Base-by-base conservation (phyloP, 345 rosid genomes). In the Turritis glabra region DNA sequence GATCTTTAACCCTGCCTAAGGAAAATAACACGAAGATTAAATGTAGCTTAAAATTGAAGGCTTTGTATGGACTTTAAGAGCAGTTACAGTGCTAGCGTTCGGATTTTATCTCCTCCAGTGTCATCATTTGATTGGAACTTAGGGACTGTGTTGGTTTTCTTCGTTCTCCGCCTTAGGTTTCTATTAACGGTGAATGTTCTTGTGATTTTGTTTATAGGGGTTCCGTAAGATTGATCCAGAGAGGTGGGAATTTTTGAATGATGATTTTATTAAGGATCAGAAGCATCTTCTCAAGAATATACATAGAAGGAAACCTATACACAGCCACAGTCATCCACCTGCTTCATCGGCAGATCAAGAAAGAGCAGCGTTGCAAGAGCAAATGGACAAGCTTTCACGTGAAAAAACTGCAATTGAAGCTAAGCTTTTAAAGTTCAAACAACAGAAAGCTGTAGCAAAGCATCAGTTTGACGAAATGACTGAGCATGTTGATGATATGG, bases 211-310 rank as follows among this genome's bases (percentile, higher is more conserved):
- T 22, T 67, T 46, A 61, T 84, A 95, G 99, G 99, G 99, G 19
- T 95, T 95, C 48, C 83, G 93, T 35, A 95, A 95, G 87, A 89
- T 82, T 68, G 97, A 95, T 85, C 86, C 96, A 0, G 96, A 95
- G 82, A 86, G 67, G 72, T 95, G 99, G 99, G 97, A 95, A 52
- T 95, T 95, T 80, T 83, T 85, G 5, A 95, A 92, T 80, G 97
- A 95, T 54, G 97, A 86, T 19, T 92, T 95, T 77, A 77, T 84
- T 21, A 95, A 85, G 76, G 94, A 86, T 83, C 89, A 89, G 72
- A 90, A 83, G 86, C 97, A 90, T 86, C 93, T 89, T 65, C 93
- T 95, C 35, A 92, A 89, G 82, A 90, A 85, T 78, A 95, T 95
- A 80, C 89, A 85, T 76, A 80, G 96, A 29, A 83, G 97, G 67